Evolutionary conservation across 192 early-diverging fungal genomes (phyloP), one percentile per base, ranked within the genome.

Genomic region (Backusella psychrophila): DNA sequence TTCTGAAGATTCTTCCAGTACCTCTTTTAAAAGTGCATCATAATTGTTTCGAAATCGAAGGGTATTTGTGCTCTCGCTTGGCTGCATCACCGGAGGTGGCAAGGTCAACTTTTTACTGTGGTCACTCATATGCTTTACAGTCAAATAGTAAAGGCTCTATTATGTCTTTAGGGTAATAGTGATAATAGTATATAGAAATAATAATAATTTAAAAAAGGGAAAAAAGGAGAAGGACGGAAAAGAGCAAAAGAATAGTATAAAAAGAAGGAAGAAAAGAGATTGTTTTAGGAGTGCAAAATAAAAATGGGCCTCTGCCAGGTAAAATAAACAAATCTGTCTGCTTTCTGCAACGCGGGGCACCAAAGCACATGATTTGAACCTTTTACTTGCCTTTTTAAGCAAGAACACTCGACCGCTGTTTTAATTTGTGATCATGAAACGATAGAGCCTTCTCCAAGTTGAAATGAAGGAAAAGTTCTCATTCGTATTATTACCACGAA

Each of bases 21-120:
- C 85, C 78, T 88, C 85, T 80, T 85, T 86, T 41, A 88, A 73
- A 44, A 88, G 79, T 42, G 80, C 80, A 69, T 88, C 87, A 79
- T 88, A 88, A 65, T 83, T 79, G 34, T 42, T 71, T 35, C 78
- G 77, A 71, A 83, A 83, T 70, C 66, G 69, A 34, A 73, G 29
- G 8, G 76, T 71, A 36, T 68, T 74, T 23, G 69, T 82, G 33
- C 81, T 82, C 26, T 52, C 36, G 26, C 79, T 81, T 31, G 42
- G 26, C 34, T 70, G 33, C 75, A 77, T 76, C 56, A 63, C 56
- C 56, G 56, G 56, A 63, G 26, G 23, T 63, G 56, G 56, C 26
- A 63, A 7, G 1, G 56, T 63, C 4, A 23, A 29, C 56, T 63
- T 63, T 26, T 63, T 63, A 63, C n/a, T 63, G 19, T 63, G 56